A percentile compares a stretch with the other conserved stretches of the same genome.
phyloP scores from a whole-genome alignment of 2,329 filamentous ascomycete genomes.

The Colletotrichum echinochloae region DNA sequence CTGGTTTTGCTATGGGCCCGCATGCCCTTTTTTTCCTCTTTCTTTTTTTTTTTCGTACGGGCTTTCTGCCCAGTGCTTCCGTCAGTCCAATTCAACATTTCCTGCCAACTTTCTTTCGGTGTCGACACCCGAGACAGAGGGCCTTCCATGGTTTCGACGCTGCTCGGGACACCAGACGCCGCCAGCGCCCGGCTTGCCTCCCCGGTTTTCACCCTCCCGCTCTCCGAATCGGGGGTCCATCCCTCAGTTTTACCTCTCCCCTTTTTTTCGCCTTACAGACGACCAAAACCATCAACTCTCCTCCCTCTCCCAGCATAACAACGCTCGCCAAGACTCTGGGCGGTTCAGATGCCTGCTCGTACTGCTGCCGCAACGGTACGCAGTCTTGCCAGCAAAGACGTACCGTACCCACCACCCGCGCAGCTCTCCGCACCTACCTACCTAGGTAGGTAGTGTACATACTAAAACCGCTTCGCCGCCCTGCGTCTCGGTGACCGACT shows the following conservation, averaged over 20 bases:
- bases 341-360: conserved; percentile 18
- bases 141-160: not conserved
- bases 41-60: not conserved
- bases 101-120: conserved; percentile 5
- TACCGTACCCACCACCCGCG: not conserved
- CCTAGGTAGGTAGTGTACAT: too few relatives aligned
- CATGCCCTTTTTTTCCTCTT: not conserved
- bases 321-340: too few relatives aligned
- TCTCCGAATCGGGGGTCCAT: conserved; percentile 5
- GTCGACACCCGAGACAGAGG: not conserved
- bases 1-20: not conserved
- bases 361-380: not conserved
- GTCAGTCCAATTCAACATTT: conserved; percentile 1
- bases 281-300: too few relatives aligned
- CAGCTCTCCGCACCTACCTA: not conserved
- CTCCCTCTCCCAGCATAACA: too few relatives aligned
- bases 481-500: conserved; percentile 6
- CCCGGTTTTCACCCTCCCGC: not conserved
- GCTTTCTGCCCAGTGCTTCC: conserved; percentile 10
- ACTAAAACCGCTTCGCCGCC: conserved; percentile 13
- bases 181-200: not conserved
- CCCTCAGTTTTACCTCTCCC: conserved; percentile 10
- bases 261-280: conserved; percentile 16
- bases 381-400: not conserved
- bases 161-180: conserved; percentile 14